These are phyloP conservation scores for Ophiostoma pallidulum DNA, from an alignment of 2,329 filamentous ascomycete genomes.

Conservation along the genomic window DNA sequence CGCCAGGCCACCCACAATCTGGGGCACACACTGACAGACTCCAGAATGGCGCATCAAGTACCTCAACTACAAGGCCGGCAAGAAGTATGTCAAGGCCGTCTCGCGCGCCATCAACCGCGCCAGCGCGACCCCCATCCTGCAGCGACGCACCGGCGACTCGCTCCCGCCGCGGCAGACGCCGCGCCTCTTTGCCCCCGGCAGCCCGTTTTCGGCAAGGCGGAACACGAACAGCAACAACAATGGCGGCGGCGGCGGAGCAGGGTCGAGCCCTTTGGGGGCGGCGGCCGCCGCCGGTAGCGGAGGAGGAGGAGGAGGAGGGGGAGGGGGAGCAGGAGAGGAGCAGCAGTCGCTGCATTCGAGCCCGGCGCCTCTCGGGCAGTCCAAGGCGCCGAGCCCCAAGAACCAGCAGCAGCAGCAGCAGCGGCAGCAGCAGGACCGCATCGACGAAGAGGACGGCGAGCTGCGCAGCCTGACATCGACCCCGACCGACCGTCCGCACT, in stretches of 20 bases:
- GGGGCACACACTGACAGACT: neutral
- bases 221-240: neutral
- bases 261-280: conserved; percentile 12
- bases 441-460: conserved; percentile 21
- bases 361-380: conserved; percentile 21
- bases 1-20: too few relatives aligned
- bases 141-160: conserved; percentile 24
- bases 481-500: conserved; percentile 32
- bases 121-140: conserved; percentile 40
- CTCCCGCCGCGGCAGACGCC: conserved; percentile 26
- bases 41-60: conserved; percentile 88
- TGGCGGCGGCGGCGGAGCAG: conserved; percentile 14
- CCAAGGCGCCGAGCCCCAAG: conserved; percentile 1
- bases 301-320: too few relatives aligned
- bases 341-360: conserved; percentile 18
- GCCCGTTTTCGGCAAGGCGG: conserved; percentile 19
- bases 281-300: neutral
- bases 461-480: conserved; percentile 31
- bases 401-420: neutral
- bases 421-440: conserved; percentile 2
- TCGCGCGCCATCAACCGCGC: conserved; percentile 58
- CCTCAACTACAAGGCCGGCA: conserved; percentile 88
- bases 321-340: too few relatives aligned
- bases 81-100: conserved; percentile 86
- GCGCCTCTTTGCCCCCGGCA: conserved; percentile 13